Evolutionary conservation across 257 asterid genomes (phyloP), one percentile per base, ranked within the genome.

Genomic region (Primulina eburnea): DNA sequence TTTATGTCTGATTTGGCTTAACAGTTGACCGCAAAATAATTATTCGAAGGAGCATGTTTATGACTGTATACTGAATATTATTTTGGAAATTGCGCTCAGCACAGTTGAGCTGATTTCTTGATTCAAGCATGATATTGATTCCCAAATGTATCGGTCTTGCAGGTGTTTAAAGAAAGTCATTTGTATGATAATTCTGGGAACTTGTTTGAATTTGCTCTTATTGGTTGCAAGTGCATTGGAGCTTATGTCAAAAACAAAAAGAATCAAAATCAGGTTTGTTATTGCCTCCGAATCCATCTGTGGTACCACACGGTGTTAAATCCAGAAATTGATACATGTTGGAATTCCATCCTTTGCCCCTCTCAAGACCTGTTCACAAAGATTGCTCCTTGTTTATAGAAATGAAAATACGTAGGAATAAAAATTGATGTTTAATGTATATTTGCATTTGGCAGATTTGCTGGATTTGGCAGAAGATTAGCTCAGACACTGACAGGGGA

Each of bases 381-480:
- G 10, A 40, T 40, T 40, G 17, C 17, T 11, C 52, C 52, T 40
- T 40, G 30, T 8, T 18, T 30, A 5, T 26, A 34, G 59, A 58
- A 60, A 17, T 17, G 26, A 24, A 26, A 26, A 40, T 40, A 2
- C 12, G 5, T 40, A 40, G 6, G 56, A 26, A 58, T 33, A 50
- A 7, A 38, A 52, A 68, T 30, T 6, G 11, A n/a, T 17, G 14
- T 35, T 57, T 60, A 67, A 60, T 56, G 30, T 52, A 9, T 70
- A n/a, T 75, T 59, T 78, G 59, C 62, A 37, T 40, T 38, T 67
- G 26, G 77, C 81, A 94, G 99, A 89, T 94, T 62, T 91, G 97
- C 87, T 94, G 99, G 97, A 72, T 82, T 18, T 94, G 95, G 97
- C 87, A 86, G 78, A 94, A 94, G 83, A 88, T 88, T 59, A 77